A percentile compares a stretch with the other conserved stretches of the same genome.
Conservation (phyloP, 164 flowering plant genomes). For the Vitis riparia region DNA sequence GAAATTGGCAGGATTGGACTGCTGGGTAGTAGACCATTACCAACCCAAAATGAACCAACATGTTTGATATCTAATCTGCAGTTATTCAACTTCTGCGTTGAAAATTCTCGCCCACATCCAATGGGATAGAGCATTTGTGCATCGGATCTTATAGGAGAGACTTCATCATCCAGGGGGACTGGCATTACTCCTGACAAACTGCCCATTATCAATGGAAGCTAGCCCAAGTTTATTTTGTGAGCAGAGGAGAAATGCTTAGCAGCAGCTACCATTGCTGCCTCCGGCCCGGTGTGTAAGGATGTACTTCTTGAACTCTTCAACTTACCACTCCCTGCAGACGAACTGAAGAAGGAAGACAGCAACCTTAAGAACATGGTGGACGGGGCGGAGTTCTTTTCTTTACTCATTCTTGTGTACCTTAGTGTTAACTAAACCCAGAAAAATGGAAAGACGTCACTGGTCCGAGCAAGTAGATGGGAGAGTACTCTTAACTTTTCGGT, state of each 20-base stretch:
- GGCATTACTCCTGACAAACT: neutral
- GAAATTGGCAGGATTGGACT: too few species aligned
- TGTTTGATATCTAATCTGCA: too few species aligned
- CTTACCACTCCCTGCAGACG: neutral
- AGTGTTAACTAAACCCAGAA: neutral
- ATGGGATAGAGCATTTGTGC: neutral
- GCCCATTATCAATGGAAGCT: neutral
- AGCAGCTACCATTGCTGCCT: slow-evolving; percentile 12
- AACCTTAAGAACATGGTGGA: neutral
- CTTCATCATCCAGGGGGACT: neutral
- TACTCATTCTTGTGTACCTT: slow-evolving; percentile 1
- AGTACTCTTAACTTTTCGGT: neutral
- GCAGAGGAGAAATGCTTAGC: slow-evolving; percentile 18
- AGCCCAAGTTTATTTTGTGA: slow-evolving; percentile 7
- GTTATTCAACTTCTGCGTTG: too few species aligned
- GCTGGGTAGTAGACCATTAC: too few species aligned
- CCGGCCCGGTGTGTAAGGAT: neutral
- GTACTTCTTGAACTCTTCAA: neutral
- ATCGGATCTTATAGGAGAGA: neutral
- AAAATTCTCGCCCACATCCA: neutral
- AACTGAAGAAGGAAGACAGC: neutral
- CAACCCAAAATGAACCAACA: too few species aligned
- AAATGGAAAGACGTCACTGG: neutral
- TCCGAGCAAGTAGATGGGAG: neutral
- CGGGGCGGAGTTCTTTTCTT: neutral